These are phyloP conservation scores for Salvia splendens DNA, from an alignment of 257 asterid species.

Conservation along the genomic window DNA sequence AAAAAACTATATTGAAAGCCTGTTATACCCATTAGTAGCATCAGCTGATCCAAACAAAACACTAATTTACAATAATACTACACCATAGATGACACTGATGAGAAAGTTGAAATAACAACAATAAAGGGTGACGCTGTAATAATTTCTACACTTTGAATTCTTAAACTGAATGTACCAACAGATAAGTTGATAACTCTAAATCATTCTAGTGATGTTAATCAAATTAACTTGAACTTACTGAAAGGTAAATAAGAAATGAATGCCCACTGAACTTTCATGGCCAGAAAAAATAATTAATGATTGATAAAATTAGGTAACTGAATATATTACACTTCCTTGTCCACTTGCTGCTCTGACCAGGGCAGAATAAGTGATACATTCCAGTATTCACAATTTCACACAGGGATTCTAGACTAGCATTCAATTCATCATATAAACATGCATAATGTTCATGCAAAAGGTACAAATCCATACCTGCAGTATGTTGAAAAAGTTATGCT, in stretches of 20 bases:
- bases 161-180: not conserved
- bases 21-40: slow-evolving; percentile 9
- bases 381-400: not conserved
- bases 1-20: not conserved
- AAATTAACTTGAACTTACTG: no score
- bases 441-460: slow-evolving; percentile 16
- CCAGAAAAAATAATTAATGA: slow-evolving; percentile 6
- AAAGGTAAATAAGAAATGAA: slow-evolving; percentile 21
- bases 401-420: not conserved
- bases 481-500: slow-evolving; percentile 62
- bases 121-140: not conserved
- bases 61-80: not conserved
- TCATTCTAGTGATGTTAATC: not conserved
- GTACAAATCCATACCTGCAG: slow-evolving; percentile 60
- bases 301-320: not conserved
- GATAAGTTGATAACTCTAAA: not conserved
- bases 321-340: not conserved
- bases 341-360: not conserved
- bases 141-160: slow-evolving; percentile 14
- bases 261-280: not conserved
- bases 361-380: not conserved
- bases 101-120: slow-evolving; percentile 8
- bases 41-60: slow-evolving; percentile 18
- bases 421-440: slow-evolving; percentile 7
- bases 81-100: not conserved